Conservation (phyloP, 441 rosid species). For the Syzygium syzygioides region DNA sequence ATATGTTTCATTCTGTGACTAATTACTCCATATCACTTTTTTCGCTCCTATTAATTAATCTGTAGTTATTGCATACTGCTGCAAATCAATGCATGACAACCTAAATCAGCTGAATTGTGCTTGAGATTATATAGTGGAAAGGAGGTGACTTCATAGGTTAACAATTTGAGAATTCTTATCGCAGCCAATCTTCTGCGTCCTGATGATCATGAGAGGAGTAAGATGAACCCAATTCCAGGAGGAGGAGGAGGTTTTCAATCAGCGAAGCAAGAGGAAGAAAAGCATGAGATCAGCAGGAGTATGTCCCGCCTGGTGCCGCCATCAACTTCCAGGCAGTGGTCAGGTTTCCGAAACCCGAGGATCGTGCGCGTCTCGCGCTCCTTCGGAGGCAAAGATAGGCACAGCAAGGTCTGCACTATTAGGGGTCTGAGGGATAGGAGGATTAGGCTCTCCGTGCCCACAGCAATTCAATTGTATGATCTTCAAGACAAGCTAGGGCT, state of each 20-base stretch:
- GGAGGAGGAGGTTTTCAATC: constrained; percentile 22
- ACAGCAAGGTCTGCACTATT: constrained; percentile 86
- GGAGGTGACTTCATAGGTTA: not conserved
- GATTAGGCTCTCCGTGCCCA: constrained; percentile 84
- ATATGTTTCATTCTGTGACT: not conserved
- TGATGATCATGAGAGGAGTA: constrained; percentile 28
- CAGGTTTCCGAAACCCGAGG: constrained; percentile 83
- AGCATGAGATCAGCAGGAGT: constrained; percentile 7
- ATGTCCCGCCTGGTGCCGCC: constrained; percentile 13
- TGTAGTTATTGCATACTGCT: not conserved
- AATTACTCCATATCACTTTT: not conserved
- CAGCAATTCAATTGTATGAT: constrained; percentile 84
- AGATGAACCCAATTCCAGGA: constrained; percentile 43
- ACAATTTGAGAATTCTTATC: not conserved
- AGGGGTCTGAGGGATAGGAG: constrained; percentile 84
- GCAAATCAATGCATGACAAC: not conserved
- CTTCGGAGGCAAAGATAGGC: constrained; percentile 94
- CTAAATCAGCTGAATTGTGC: not conserved
- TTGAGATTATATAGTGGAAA: not conserved
- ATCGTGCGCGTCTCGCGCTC: constrained; percentile 71
- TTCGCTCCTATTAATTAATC: not conserved
- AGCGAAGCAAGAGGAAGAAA: constrained; percentile 58
- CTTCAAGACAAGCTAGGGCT: constrained; percentile 89
- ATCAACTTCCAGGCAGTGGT: constrained; percentile 66
- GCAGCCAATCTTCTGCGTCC: not conserved